Percentiles rank a stretch among this genome's conserved stretches.
phyloP scores from a whole-genome alignment of 306 rosid genomes.

The Cicer cuneatum region DNA sequence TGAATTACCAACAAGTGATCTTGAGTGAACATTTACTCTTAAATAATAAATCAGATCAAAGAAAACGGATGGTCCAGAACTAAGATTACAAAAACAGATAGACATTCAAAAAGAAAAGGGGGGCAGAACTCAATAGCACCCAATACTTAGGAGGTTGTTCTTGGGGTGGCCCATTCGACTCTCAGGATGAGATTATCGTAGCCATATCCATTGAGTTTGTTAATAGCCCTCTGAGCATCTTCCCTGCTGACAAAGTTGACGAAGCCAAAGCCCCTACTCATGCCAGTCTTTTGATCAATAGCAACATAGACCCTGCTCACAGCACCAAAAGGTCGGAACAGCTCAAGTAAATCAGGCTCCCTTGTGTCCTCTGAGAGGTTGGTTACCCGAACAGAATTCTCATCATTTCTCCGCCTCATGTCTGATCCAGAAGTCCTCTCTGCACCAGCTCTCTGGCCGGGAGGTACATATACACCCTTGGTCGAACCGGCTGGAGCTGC shows the following conservation, averaged over 20 bases:
- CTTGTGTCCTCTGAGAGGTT: slow-evolving; percentile 95
- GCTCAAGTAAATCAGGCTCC: slow-evolving; percentile 90
- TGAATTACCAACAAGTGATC: slow-evolving; percentile 11
- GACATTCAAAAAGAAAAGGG: slow-evolving; percentile 11
- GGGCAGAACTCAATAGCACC: slow-evolving; percentile 4
- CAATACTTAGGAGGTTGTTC: slow-evolving; percentile 40
- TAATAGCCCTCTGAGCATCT: slow-evolving; percentile 92
- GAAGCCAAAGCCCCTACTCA: slow-evolving; percentile 96
- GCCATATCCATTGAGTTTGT: slow-evolving; percentile 93
- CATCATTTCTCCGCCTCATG: slow-evolving; percentile 93
- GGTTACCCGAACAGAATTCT: slow-evolving; percentile 93
- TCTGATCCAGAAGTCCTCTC: slow-evolving; percentile 70
- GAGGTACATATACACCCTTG: slow-evolving; percentile 84
- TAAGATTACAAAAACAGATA: slow-evolving; percentile 28
- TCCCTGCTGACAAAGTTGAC: slow-evolving; percentile 92
- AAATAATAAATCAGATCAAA: slow-evolving; percentile 28
- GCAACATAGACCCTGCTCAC: slow-evolving; percentile 95
- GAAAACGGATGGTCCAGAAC: not conserved
- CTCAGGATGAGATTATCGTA: slow-evolving; percentile 71
- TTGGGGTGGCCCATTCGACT: slow-evolving; percentile 65
- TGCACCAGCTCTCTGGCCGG: slow-evolving; percentile 76
- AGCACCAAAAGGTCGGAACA: slow-evolving; percentile 89
- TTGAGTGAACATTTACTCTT: not conserved
- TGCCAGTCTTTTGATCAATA: slow-evolving; percentile 81
- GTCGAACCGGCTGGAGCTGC: slow-evolving; percentile 55